Base-by-base conservation (phyloP, 805 yeast genomes). In the Ogataea chonburiensis region DNA sequence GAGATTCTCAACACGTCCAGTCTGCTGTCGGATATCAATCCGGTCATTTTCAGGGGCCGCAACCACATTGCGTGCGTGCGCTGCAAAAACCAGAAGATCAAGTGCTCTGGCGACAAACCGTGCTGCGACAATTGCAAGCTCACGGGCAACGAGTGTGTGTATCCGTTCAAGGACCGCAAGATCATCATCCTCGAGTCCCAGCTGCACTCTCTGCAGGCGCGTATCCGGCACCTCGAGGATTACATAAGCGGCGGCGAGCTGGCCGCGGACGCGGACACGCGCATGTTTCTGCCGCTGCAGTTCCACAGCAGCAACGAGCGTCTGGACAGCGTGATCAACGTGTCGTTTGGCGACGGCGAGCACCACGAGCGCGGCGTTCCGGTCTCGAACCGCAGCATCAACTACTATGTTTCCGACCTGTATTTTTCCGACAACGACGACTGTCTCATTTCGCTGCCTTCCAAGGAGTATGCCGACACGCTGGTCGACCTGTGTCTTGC, bases 51-150 rank as follows among this genome's bases (percentile, higher is more conserved):
- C 18, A 27, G 58, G 17, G 62, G 62, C 7, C 42, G 62, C 33
- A 43, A 50, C 31, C 62, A 57, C 38, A 49, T 53, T 40, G 79
- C 79, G 11, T 73, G 78, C 44, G 67, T 68, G 26, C 58, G 77
- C 24, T 73, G 79, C 52, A 56, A 75, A 28, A 50, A 62, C 20
- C 76, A 71, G 44, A 73, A 73, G 52, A 68, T 71, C 43, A 72
- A 71, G 50, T 73, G 79, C 47, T 61, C 71, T 13, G 77, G 78
- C 25, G 53, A 42, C 21, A 55, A 53, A 31, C 62, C 62, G 7
- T 34, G 46, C 13, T 57, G 62, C 40, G 49, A 47, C 38, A 52
- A 48, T 26, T 57, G 62, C 47, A 38, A 40, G 17, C 24, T 41
- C 17, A 37, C 54, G 5, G 42, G 46, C 16, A 45, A 45, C 16